phyloP scores from a whole-genome alignment of 1,139 yeast species.

The Geotrichum candidum region DNA sequence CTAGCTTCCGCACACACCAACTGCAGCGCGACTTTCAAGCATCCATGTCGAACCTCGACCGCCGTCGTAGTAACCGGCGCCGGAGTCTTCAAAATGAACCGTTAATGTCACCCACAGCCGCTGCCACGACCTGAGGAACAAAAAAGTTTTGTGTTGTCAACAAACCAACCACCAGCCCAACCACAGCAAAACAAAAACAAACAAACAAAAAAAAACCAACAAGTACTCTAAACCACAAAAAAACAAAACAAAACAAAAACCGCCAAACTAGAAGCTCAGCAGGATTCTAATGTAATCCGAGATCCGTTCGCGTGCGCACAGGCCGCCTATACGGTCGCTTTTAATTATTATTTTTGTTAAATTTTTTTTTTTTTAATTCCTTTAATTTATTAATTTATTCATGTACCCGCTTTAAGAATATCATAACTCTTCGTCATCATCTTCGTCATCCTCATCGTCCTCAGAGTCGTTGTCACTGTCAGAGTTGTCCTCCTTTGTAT shows the following conservation, averaged over 20 bases:
- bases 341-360: too few relatives aligned
- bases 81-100: not conserved
- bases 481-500: not conserved
- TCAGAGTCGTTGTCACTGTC: constrained; percentile 11
- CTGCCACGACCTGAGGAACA: not conserved
- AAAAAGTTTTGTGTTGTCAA: not conserved
- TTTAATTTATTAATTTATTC: too few relatives aligned
- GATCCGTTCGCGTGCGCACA: not conserved
- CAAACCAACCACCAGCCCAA: not conserved
- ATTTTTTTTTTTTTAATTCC: too few relatives aligned
- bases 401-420: not conserved
- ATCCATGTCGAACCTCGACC: not conserved
- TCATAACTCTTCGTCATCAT: constrained; percentile 13
- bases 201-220: too few relatives aligned
- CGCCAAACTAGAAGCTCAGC: too few relatives aligned
- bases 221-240: too few relatives aligned
- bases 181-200: not conserved
- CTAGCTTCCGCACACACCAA: not conserved
- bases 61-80: not conserved
- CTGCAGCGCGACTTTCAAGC: not conserved
- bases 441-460: constrained; percentile 9
- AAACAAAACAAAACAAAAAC: too few relatives aligned
- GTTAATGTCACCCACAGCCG: not conserved
- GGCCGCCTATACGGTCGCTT: not conserved
- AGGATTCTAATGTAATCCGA: too few relatives aligned